Conservation (phyloP, 2,329 filamentous ascomycete species). For the Hypoxylon rubiginosum region DNA sequence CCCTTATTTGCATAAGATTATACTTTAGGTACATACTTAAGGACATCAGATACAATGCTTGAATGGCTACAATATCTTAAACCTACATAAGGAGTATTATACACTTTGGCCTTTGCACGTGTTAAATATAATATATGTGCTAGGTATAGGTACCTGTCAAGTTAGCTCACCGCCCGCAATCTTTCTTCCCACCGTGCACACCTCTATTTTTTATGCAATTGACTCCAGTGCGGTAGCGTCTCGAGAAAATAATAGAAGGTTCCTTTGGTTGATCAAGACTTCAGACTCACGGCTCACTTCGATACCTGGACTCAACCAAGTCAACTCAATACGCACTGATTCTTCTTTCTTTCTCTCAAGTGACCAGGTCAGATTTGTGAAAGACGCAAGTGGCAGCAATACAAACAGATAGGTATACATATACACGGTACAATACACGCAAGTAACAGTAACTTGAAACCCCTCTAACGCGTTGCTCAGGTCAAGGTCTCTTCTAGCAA, state of each 20-base stretch:
- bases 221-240: conserved; percentile 2
- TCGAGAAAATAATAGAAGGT: conserved; percentile 38
- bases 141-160: conserved; percentile 14
- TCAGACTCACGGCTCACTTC: conserved; percentile 6
- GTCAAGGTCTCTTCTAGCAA: conserved; percentile 8
- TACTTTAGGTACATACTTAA: too few relatives aligned
- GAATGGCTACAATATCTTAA: too few relatives aligned
- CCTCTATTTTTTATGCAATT: conserved; percentile 21
- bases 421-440: too few relatives aligned
- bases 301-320: too few relatives aligned
- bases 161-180: conserved; percentile 26
- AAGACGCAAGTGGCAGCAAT: too few relatives aligned
- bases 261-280: not conserved
- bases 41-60: too few relatives aligned
- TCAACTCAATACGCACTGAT: conserved; percentile 15
- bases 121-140: not conserved
- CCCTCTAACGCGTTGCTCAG: conserved; percentile 14
- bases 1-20: not conserved
- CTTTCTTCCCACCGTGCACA: conserved; percentile 31
- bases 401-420: too few relatives aligned
- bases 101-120: not conserved
- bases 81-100: too few relatives aligned
- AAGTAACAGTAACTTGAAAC: conserved; percentile 6
- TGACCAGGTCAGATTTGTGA: not conserved
- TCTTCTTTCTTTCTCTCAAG: not conserved